Percentiles rank a stretch among this genome's conserved stretches.
Evolutionary conservation across 2,329 filamentous ascomycete species (phyloP).

Genomic region (Zasmidium angulare): DNA sequence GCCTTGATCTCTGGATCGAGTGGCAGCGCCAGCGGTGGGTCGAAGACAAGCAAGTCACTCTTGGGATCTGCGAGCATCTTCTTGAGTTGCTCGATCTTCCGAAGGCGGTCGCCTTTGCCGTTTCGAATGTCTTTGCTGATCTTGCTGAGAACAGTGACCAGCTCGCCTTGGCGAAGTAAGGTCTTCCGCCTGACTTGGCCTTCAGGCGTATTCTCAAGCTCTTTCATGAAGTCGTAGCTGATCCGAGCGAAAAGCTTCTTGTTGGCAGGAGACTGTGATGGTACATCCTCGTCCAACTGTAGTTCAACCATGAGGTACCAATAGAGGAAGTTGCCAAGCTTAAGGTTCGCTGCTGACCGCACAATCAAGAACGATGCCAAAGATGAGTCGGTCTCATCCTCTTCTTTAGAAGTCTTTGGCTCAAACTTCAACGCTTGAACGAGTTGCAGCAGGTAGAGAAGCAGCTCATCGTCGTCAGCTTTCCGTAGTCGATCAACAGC

Average conservation of each 20-base stretch:
- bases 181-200: constrained; percentile 73
- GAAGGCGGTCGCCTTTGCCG: constrained; percentile 71
- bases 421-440: constrained; percentile 97
- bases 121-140: constrained; percentile 86
- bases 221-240: constrained; percentile 93
- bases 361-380: constrained; percentile 86
- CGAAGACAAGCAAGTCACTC: constrained; percentile 80
- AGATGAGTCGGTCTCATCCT: constrained; percentile 69
- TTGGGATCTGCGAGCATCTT: constrained; percentile 82
- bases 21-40: constrained; percentile 82
- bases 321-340: constrained; percentile 90
- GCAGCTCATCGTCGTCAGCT: constrained; percentile 85
- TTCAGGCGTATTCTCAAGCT: constrained; percentile 69
- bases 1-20: constrained; percentile 82
- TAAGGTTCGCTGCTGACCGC: constrained; percentile 82
- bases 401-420: constrained; percentile 48
- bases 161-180: constrained; percentile 81
- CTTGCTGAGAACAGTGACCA: constrained; percentile 82
- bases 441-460: constrained; percentile 87
- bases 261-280: constrained; percentile 65
- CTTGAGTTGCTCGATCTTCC: constrained; percentile 83
- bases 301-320: constrained; percentile 99
- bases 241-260: constrained; percentile 88
- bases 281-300: constrained; percentile 60
- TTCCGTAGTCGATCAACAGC: constrained; percentile 90